These are phyloP conservation scores for Fusarium staphyleae DNA, from an alignment of 2,329 filamentous ascomycete species.

Conservation along the genomic window DNA sequence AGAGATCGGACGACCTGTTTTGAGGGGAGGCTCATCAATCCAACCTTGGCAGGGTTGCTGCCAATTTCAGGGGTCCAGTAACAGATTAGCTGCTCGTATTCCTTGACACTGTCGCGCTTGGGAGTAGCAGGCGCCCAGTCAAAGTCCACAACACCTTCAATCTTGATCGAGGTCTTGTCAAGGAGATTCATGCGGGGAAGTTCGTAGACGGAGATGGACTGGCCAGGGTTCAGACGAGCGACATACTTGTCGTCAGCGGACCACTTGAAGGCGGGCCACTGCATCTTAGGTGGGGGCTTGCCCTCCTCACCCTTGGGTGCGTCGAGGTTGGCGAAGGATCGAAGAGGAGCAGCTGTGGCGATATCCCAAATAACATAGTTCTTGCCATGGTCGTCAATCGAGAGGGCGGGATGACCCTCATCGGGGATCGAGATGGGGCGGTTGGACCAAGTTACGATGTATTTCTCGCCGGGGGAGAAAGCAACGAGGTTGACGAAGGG, in stretches of 20 bases:
- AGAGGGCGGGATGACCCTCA: constrained; percentile 80
- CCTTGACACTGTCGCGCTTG: constrained; percentile 84
- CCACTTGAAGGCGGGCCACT: constrained; percentile 99
- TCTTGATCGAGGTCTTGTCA: constrained; percentile 92
- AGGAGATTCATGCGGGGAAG: constrained; percentile 87
- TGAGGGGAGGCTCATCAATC: constrained; percentile 92
- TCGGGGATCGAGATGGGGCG: constrained; percentile 92
- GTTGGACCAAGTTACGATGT: constrained; percentile 96
- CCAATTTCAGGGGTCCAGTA: constrained; percentile 99
- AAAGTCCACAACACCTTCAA: constrained; percentile 96
- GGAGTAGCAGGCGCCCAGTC: constrained; percentile 92
- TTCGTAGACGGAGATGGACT: constrained; percentile 92
- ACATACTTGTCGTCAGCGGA: constrained; percentile 97
- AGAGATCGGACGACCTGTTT: constrained; percentile 94
- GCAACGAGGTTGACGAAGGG: constrained; percentile 95
- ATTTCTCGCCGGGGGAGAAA: constrained; percentile 92
- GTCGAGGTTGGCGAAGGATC: constrained; percentile 93
- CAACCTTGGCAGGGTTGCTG: constrained; percentile 97
- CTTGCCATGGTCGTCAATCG: constrained; percentile 95
- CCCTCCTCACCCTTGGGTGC: constrained; percentile 64
- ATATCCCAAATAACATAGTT: constrained; percentile 99
- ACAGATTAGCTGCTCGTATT: constrained; percentile 93
- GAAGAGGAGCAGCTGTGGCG: constrained; percentile 84
- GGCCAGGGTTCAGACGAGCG: constrained; percentile 84
- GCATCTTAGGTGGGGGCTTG: constrained; percentile 82